Evolutionary conservation across 768 basidiomycete species (phyloP).

Genomic region (Agaricus subrufescens): DNA sequence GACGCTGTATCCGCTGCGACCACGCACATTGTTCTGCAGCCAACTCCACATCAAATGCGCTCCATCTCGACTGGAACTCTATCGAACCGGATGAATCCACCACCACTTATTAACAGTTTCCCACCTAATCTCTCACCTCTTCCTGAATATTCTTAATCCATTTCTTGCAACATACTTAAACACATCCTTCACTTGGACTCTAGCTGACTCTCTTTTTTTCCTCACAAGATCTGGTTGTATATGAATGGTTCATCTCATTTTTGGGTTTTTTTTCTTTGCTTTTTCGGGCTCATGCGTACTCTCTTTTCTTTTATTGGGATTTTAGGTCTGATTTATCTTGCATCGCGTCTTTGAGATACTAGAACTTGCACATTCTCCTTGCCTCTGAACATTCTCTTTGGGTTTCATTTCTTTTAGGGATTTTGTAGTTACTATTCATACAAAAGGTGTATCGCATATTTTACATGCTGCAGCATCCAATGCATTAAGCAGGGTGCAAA

Average conservation of each 20-base stretch:
- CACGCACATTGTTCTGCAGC: conserved; percentile 5
- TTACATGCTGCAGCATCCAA: conserved; percentile 36
- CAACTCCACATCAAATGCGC: conserved; percentile 15
- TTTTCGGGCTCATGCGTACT: background rate
- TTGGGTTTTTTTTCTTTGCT: background rate
- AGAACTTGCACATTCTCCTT: conserved; percentile 8
- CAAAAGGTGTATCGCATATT: conserved; percentile 42
- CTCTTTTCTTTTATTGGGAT: conserved; percentile 14
- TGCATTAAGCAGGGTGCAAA: conserved; percentile 58
- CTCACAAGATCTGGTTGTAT: conserved; percentile 19
- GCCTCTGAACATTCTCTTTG: conserved; percentile 4
- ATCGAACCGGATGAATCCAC: conserved; percentile 18
- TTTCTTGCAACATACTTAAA: conserved; percentile 7
- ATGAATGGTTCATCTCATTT: conserved; percentile 15
- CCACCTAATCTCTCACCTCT: conserved; percentile 32
- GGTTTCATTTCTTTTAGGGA: conserved; percentile 14
- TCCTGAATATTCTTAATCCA: conserved; percentile 35
- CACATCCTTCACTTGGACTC: conserved; percentile 1
- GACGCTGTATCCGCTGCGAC: conserved; percentile 12
- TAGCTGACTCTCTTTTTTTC: conserved; percentile 12
- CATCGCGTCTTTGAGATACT: conserved; percentile 4
- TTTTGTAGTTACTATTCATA: conserved; percentile 24
- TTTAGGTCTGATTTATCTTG: conserved; percentile 12
- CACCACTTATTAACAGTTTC: conserved; percentile 16
- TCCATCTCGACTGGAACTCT: conserved; percentile 17